Evolutionary conservation across 139 green algal genomes (phyloP), one percentile per base, ranked within the genome.

Genomic region (Coelastrella sp.): DNA sequence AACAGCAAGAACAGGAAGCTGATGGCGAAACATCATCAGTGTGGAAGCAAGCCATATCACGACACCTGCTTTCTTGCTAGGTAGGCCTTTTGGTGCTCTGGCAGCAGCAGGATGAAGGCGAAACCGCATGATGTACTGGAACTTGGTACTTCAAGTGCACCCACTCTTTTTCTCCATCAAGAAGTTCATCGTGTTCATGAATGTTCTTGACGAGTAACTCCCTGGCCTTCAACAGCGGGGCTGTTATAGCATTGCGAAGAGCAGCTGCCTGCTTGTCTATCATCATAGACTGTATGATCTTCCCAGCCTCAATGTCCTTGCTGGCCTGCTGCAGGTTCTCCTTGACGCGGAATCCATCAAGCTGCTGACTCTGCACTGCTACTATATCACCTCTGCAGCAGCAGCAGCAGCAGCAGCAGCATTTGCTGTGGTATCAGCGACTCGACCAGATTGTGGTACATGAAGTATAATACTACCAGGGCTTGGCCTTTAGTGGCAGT

Each of bases 291-390:
- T 83, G 27, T 8, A 90, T 19, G 59, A 90, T 78, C n/a, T 25
- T 25, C 17, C 76, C 76, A 12, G 11, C 61, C 7, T 65, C 25
- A 24, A 90, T 89, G 25, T 95, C 91, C 10, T 91, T 56, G 6
- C 73, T 72, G 59, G 92, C 92, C 49, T 87, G 87, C 65, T 92
- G 83, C n/a, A 95, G 76, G 73, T 92, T 82, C 76, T 95, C 88
- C 85, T 93, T 92, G n/a, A 95, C 84, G 89, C 94, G 93, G 90
- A 95, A 95, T 68, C 83, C 74, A 73, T 95, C 93, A 75, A 95
- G 91, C 85, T 58, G 57, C 14, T 72, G 4, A 61, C 78, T 84
- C 25, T 91, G 88, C 0, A 89, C 82, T 6, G 49, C 59, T 9
- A 88, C 81, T 7, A 91, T 84, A 82, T 85, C 88, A 22, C 6